Evolutionary conservation across 2,329 filamentous ascomycete genomes (phyloP), one percentile per base, ranked within the genome.

Genomic region (Epichloe uncinata): DNA sequence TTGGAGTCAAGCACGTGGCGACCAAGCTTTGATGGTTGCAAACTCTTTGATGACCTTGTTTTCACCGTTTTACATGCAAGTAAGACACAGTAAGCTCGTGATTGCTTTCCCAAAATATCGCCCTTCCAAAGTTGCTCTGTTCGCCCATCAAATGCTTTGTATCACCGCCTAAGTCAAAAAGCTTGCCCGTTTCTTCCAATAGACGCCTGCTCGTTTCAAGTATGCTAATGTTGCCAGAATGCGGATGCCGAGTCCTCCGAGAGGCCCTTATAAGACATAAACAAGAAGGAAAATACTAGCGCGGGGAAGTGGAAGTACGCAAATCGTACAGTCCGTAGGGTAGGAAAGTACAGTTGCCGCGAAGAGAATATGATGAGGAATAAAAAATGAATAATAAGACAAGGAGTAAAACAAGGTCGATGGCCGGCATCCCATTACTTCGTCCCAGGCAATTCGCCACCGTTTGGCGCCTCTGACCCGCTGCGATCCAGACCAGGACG

Each of bases 401-500:
- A 26, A 16, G 5, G 22, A n/a, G 22, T 11, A 38, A 5, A 35
- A 12, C 13, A 18, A 20, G 15, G n/a, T 34, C 37, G 35, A 41
- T 33, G 12, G 16, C 34, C 38, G 41, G 20, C 22, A 38, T 37
- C 38, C 20, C 33, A 8, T 51, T 41, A 48, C 42, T 22, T 26
- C 4, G 30, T 20, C 30, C 35, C 49, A 8, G 48, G 51, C 16
- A 51, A 37, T n/a, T 51, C 30, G 30, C 57, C 59, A 22, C 55
- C 52, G 35, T 63, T 61, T 6, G 68, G 69, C 47, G 64, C 64
- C 15, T 63, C 58, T 1, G 73, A 72, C 8, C 76, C 76, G 54
- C 75, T 79, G 46, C 71, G 69, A 55, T 79, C 77, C 33, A 78
- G 57, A 6, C 75, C 77, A 55, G 71, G 64, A 72, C 74, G 78